Conservation (phyloP, 2,329 filamentous ascomycete genomes). For the Cercospora sp. region DNA sequence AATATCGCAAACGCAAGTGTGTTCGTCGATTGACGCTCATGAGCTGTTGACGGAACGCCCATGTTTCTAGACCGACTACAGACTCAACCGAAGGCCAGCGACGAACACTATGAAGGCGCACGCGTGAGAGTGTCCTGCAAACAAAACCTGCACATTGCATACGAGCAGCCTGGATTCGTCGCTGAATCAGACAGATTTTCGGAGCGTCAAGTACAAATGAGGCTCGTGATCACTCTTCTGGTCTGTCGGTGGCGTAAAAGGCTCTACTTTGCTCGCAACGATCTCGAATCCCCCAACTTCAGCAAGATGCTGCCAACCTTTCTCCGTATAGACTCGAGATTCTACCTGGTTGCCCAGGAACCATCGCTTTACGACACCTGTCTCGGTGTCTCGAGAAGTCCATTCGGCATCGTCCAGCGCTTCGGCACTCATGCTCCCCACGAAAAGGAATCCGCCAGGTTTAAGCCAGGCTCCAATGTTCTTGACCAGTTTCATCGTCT, state of each 20-base stretch:
- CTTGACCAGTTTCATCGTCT: not conserved
- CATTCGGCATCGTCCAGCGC: not conserved
- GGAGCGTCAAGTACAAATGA: not conserved
- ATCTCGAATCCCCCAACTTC: not conserved
- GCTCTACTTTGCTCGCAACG: not conserved
- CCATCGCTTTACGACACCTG: not conserved
- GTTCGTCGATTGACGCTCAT: not conserved
- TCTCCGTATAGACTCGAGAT: not conserved
- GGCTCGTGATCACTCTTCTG: not conserved
- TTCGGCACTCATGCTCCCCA: not conserved
- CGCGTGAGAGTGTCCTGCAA: too few relatives aligned
- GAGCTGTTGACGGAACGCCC: not conserved
- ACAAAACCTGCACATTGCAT: too few relatives aligned
- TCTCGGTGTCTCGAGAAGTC: not conserved
- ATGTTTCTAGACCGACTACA: too few relatives aligned
- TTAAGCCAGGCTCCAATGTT: not conserved
- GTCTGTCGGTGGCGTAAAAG: not conserved
- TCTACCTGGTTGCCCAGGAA: not conserved
- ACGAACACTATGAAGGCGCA: too few relatives aligned
- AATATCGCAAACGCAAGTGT: not conserved
- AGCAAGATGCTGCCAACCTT: not conserved
- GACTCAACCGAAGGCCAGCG: too few relatives aligned
- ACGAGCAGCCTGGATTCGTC: too few relatives aligned
- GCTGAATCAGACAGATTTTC: not conserved
- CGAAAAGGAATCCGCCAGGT: not conserved